Evolutionary conservation across 202 grass and related monocot genomes (phyloP), one percentile per base, ranked within the genome.

Genomic region (Alloteropsis angusta): DNA sequence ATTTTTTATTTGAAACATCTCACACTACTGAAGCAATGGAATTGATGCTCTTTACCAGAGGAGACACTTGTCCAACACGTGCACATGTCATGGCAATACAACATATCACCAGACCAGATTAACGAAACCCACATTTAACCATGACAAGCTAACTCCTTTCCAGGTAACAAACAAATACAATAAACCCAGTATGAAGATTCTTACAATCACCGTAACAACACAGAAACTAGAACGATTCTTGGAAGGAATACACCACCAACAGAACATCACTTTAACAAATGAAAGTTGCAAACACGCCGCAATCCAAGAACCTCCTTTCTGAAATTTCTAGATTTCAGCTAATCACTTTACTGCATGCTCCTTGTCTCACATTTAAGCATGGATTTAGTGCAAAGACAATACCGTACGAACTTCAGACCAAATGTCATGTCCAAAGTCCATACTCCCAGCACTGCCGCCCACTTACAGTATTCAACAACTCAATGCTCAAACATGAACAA

Each of bases 401-500:
- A 34, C 3, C 21, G 1, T 75, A 39, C 37, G 44, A 75, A 13
- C 7, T 44, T 60, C 37, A 58, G 37, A 0, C 0, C 2, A 7
- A 72, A 59, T 43, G 21, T 5, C 55, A 32, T 60, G 25, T 34
- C 41, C 53, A 60, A 30, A 68, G 23, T 68, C 39, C 61, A 25
- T 30, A 46, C 14, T 60, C 61, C 9, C 39, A 49, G 46, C 39
- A 48, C 0, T 4, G 38, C 38, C 38, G 30, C 16, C 5, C 16
- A 44, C 22, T 59, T 8, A 43, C 7, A 30, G 23, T 66, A 11
- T 34, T 71, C 0, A 46, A 46, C 39, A 57, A 65, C 57, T 65
- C 43, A 79, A 82, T 39, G 53, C 23, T 82, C 66, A 60, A 68
- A 85, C 36, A 46, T 49, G 60, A 78, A 76, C 13, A 64, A 50